phyloP scores from a whole-genome alignment of 768 basidiomycete genomes.

The Tricholoma bakamatsutake region DNA sequence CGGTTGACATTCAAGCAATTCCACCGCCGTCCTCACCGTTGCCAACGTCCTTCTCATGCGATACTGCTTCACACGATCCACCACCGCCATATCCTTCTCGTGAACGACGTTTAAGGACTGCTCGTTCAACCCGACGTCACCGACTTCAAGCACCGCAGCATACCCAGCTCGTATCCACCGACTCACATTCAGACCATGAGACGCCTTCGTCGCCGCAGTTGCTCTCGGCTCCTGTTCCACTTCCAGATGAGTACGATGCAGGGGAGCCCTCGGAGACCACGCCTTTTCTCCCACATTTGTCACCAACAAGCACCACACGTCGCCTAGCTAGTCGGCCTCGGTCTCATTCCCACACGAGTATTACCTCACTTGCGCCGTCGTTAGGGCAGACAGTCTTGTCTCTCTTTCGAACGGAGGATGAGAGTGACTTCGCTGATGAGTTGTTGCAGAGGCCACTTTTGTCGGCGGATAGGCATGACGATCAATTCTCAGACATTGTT shows the following conservation, averaged over 20 bases:
- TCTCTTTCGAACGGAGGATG: constrained; percentile 52
- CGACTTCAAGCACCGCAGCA: constrained; percentile 22
- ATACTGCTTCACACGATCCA: constrained; percentile 36
- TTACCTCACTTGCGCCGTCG: constrained; percentile 52
- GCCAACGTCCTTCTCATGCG: background rate
- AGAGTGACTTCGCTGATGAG: constrained; percentile 27
- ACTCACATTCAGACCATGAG: constrained; percentile 31
- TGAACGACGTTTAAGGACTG: constrained; percentile 34
- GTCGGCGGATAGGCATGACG: constrained; percentile 7
- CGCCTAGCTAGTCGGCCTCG: constrained; percentile 35
- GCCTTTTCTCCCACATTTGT: constrained; percentile 35
- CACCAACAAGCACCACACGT: constrained; percentile 17
- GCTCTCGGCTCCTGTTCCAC: background rate
- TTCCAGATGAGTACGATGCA: constrained; percentile 18
- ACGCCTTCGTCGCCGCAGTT: constrained; percentile 19
- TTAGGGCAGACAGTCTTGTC: constrained; percentile 66
- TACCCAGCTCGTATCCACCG: constrained; percentile 24
- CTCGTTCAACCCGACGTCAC: constrained; percentile 24
- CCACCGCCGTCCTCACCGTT: background rate
- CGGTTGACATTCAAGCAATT: background rate
- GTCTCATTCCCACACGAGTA: constrained; percentile 54
- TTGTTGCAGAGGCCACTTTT: constrained; percentile 12
- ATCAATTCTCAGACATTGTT: constrained; percentile 6
- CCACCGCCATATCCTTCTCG: constrained; percentile 66
- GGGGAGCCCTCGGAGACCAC: constrained; percentile 40